Evolutionary conservation across 257 asterid genomes (phyloP).

Genomic region (Nicotiana tomentosiformis): DNA sequence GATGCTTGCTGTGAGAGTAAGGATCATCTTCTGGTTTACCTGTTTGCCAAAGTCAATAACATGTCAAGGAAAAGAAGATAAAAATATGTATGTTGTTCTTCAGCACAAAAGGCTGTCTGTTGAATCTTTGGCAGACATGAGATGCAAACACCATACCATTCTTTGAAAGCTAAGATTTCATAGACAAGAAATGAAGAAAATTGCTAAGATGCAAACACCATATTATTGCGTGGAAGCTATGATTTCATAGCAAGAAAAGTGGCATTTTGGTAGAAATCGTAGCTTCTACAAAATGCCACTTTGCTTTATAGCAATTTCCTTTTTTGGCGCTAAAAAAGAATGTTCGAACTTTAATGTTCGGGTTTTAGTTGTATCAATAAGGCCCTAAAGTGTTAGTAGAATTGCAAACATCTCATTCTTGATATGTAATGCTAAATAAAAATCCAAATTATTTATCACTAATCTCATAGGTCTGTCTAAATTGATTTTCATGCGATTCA

Average conservation of each 20-base stretch:
- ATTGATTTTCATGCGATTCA: neutral
- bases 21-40: constrained; percentile 9
- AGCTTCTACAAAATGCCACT: too few relatives aligned
- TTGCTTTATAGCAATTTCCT: too few relatives aligned
- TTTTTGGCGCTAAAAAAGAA: neutral
- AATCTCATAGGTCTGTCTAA: neutral
- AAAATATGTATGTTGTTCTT: too few relatives aligned
- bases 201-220: too few relatives aligned
- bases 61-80: too few relatives aligned
- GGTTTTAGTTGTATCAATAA: neutral
- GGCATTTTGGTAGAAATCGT: too few relatives aligned
- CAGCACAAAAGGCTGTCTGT: too few relatives aligned
- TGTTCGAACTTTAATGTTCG: neutral
- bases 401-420: neutral
- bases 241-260: neutral
- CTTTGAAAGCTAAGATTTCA: neutral
- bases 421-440: neutral
- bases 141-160: neutral
- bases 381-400: neutral
- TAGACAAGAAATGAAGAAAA: too few relatives aligned
- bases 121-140: too few relatives aligned
- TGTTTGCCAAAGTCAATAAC: neutral
- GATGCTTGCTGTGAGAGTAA: constrained; percentile 8
- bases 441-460: neutral
- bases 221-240: too few relatives aligned